Conservation (phyloP, 495 filamentous ascomycete species). For the Aspergillus avenaceus region DNA sequence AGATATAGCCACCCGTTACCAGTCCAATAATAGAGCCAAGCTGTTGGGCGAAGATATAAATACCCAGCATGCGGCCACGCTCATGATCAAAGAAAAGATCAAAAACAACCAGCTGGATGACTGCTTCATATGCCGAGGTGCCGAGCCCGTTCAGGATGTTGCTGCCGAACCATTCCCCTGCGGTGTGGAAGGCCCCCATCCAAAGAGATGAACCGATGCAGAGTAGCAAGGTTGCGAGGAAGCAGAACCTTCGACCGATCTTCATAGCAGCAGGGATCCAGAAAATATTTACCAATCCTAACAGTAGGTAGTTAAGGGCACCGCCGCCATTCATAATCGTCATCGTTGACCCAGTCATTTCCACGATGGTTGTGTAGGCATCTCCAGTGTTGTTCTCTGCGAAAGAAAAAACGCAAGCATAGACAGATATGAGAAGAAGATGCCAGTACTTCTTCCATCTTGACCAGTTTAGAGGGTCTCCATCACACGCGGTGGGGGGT, state of each 20-base stretch:
- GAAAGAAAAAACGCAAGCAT: neutral
- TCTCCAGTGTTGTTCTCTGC: neutral
- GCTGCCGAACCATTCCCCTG: neutral
- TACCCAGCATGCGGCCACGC: constrained; percentile 6
- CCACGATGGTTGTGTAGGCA: neutral
- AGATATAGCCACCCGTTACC: constrained; percentile 7
- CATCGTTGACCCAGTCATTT: neutral
- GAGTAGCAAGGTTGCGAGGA: neutral
- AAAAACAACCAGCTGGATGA: neutral
- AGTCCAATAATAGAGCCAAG: constrained; percentile 7
- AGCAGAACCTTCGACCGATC: neutral
- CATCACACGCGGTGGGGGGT: neutral
- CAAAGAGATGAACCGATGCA: neutral
- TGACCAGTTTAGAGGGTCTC: neutral
- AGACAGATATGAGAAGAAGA: neutral
- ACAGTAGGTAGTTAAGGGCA: neutral
- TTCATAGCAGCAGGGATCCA: neutral
- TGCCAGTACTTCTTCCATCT: neutral
- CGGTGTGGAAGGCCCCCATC: neutral
- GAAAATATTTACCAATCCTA: neutral
- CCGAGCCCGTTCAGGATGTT: neutral
- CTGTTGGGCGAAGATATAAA: constrained; percentile 9
- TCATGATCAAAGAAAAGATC: neutral
- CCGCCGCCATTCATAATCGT: neutral
- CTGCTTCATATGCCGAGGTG: too few species aligned